phyloP scores from a whole-genome alignment of 2,329 filamentous ascomycete genomes.

The Penicillium paneum region DNA sequence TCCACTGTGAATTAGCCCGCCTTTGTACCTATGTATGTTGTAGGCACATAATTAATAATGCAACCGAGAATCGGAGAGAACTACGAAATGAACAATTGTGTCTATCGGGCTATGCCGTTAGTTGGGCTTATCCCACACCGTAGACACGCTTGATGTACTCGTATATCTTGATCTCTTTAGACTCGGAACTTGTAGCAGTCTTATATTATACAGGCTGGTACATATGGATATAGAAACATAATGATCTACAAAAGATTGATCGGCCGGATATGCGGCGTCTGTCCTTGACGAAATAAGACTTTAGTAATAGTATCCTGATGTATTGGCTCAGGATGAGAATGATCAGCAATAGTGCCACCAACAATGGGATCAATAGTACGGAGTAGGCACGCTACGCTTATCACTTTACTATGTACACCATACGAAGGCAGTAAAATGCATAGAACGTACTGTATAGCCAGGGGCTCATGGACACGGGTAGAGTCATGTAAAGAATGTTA shows the following conservation, averaged over 20 bases:
- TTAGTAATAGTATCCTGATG: too few relatives aligned
- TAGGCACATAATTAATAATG: background rate
- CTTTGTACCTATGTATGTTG: background rate
- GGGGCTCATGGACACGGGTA: background rate
- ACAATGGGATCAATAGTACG: too few relatives aligned
- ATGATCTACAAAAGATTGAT: background rate
- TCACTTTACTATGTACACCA: background rate
- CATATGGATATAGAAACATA: background rate
- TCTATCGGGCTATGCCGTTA: background rate
- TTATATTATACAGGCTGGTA: background rate
- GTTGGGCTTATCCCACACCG: background rate
- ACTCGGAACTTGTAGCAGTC: background rate
- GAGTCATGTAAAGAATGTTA: background rate
- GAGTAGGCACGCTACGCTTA: background rate
- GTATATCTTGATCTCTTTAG: background rate
- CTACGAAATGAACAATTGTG: background rate
- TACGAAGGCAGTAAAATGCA: background rate
- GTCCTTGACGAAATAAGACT: background rate
- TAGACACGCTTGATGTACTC: background rate
- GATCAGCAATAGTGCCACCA: too few relatives aligned
- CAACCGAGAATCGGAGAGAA: background rate
- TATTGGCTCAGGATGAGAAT: background rate
- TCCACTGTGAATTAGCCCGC: background rate
- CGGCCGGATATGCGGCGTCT: background rate
- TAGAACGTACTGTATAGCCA: background rate